These are phyloP conservation scores for Russula vinacea DNA, from an alignment of 768 basidiomycete species.

Conservation along the genomic window DNA sequence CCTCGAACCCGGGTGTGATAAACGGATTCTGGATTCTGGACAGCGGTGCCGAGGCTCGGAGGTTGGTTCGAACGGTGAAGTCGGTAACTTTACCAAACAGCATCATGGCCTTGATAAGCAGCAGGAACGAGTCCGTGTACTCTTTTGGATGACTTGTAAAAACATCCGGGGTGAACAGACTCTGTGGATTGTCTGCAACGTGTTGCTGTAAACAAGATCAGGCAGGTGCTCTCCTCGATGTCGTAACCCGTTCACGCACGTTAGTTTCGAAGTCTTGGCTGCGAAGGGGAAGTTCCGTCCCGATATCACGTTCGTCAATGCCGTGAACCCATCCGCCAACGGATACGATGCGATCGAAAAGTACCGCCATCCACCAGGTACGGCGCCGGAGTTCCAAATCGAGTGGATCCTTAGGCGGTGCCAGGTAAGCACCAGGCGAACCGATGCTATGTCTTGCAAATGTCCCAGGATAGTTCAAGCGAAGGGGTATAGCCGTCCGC, in stretches of 20 bases:
- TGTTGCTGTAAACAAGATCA: constrained; percentile 43
- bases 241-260: constrained; percentile 41
- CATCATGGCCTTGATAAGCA: constrained; percentile 82
- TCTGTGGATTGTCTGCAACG: constrained; percentile 73
- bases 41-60: constrained; percentile 62
- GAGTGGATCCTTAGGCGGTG: constrained; percentile 69
- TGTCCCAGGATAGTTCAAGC: constrained; percentile 83
- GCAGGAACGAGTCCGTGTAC: constrained; percentile 78
- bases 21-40: constrained; percentile 76
- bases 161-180: constrained; percentile 57
- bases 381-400: constrained; percentile 77
- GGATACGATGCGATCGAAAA: constrained; percentile 74
- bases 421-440: constrained; percentile 75
- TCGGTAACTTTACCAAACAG: constrained; percentile 83
- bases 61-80: constrained; percentile 72
- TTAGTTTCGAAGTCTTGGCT: constrained; percentile 72
- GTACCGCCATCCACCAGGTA: constrained; percentile 89
- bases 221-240: constrained; percentile 11
- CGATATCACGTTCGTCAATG: constrained; percentile 79
- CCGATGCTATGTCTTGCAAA: constrained; percentile 64
- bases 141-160: constrained; percentile 68
- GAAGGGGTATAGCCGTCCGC: constrained; percentile 74
- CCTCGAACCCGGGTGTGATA: constrained; percentile 59
- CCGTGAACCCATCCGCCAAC: constrained; percentile 82
- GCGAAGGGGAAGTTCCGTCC: constrained; percentile 77